phyloP scores from a whole-genome alignment of 768 basidiomycete species.

The Hygrophoropsis aurantiaca region DNA sequence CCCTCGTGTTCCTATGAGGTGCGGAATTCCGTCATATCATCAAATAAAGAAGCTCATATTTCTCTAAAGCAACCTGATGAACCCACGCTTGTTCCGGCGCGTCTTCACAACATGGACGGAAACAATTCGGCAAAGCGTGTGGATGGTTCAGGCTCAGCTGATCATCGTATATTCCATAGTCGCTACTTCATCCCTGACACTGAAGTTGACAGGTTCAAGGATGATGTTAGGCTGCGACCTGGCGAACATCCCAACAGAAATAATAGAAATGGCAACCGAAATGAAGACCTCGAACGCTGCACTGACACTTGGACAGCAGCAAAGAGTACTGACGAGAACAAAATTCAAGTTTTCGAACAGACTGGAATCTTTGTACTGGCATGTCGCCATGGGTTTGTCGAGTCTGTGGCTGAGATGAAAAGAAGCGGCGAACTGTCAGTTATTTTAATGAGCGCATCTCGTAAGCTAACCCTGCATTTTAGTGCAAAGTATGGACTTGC shows the following conservation, averaged over 20 bases:
- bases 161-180: background rate
- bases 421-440: constrained; percentile 38
- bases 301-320: constrained; percentile 33
- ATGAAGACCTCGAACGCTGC: constrained; percentile 15
- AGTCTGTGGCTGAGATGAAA: constrained; percentile 31
- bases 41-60: constrained; percentile 16
- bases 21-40: background rate
- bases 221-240: too few relatives aligned
- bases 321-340: constrained; percentile 24
- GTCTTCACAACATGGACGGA: background rate
- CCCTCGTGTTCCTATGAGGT: constrained; percentile 38
- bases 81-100: background rate
- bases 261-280: constrained; percentile 15
- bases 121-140: background rate
- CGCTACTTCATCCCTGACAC: background rate
- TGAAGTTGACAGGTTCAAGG: background rate
- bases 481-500: constrained; percentile 20
- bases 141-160: background rate
- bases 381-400: constrained; percentile 33
- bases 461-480: background rate
- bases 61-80: constrained; percentile 11
- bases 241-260: too few relatives aligned
- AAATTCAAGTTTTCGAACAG: constrained; percentile 38
- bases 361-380: constrained; percentile 36
- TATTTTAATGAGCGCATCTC: background rate